Evolutionary conservation across 257 asterid genomes (phyloP).

Genomic region (Gentiana dahurica): DNA sequence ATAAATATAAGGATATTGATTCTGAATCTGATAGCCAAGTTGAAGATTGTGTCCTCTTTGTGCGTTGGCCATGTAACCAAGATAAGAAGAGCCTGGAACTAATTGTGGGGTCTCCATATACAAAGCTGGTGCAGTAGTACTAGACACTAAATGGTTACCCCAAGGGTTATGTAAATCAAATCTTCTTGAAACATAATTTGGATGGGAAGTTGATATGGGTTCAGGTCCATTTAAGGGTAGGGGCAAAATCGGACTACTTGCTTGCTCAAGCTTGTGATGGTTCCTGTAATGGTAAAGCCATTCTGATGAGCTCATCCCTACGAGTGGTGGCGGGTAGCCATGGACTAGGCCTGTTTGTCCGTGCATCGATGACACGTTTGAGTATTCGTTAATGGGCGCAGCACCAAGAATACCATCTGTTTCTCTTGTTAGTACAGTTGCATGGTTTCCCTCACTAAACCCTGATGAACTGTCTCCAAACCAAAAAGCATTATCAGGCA

Average conservation of each 20-base stretch:
- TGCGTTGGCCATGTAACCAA: constrained; percentile 34
- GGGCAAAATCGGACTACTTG: constrained; percentile 28
- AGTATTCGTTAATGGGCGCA: constrained; percentile 36
- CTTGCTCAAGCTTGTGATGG: constrained; percentile 32
- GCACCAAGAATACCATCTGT: constrained; percentile 69
- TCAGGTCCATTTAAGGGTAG: constrained; percentile 25
- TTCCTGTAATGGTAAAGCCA: constrained; percentile 89
- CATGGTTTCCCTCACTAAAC: constrained; percentile 17
- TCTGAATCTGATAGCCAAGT: constrained; percentile 49
- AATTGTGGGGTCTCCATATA: constrained; percentile 37
- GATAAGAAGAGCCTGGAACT: constrained; percentile 31
- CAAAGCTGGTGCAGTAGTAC: constrained; percentile 19
- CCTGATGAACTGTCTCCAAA: constrained; percentile 21
- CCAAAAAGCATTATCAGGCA: constrained; percentile 67
- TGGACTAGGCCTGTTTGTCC: constrained; percentile 33
- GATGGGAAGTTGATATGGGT: constrained; percentile 20
- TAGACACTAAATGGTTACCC: constrained; percentile 54
- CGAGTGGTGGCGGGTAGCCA: constrained; percentile 48
- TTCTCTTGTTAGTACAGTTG: constrained; percentile 22
- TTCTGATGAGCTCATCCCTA: constrained; percentile 86
- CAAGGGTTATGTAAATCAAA: constrained; percentile 55
- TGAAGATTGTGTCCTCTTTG: constrained; percentile 25
- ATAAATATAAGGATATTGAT: constrained; percentile 40
- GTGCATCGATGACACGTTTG: constrained; percentile 19
- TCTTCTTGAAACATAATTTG: constrained; percentile 34